These are phyloP conservation scores for Boletus barrowsii DNA, from an alignment of 768 basidiomycete species.

Conservation along the genomic window DNA sequence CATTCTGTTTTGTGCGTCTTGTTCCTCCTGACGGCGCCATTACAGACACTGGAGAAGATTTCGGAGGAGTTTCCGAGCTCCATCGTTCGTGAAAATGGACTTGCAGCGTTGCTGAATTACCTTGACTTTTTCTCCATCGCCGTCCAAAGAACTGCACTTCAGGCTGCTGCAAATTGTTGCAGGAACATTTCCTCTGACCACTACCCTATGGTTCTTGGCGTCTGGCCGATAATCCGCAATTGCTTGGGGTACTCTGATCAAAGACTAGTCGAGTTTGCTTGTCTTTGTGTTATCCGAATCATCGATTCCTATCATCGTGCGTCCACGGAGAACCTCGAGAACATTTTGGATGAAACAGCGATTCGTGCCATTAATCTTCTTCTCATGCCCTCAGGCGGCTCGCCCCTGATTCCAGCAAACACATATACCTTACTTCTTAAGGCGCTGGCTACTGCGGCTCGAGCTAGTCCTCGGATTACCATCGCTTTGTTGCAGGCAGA, in stretches of 20 bases:
- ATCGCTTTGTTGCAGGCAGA: constrained; percentile 86
- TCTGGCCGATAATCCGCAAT: constrained; percentile 91
- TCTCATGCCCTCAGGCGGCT: constrained; percentile 81
- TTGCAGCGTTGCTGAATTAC: constrained; percentile 89
- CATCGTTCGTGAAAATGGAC: constrained; percentile 93
- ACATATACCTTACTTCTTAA: constrained; percentile 88
- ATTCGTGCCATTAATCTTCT: constrained; percentile 84
- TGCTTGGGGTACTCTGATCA: constrained; percentile 92
- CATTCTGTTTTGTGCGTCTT: not conserved
- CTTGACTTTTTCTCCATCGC: constrained; percentile 99
- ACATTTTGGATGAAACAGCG: constrained; percentile 72
- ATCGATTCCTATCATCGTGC: constrained; percentile 90
- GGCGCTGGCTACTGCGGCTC: constrained; percentile 83
- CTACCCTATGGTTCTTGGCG: constrained; percentile 83
- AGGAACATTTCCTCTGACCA: constrained; percentile 87
- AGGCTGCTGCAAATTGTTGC: constrained; percentile 96
- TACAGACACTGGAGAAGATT: constrained; percentile 94
- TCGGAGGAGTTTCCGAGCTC: constrained; percentile 96
- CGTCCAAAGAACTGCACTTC: constrained; percentile 93
- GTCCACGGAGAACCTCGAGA: constrained; percentile 82
- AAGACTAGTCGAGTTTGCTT: constrained; percentile 95
- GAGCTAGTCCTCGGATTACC: constrained; percentile 85
- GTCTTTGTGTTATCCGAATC: constrained; percentile 90
- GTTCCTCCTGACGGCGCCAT: constrained; percentile 15
- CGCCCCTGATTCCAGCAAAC: constrained; percentile 78